A percentile compares a stretch with the other conserved stretches of the same genome.
phyloP scores from a whole-genome alignment of 2,329 filamentous ascomycete species.

The Aspergillus costaricaensis region DNA sequence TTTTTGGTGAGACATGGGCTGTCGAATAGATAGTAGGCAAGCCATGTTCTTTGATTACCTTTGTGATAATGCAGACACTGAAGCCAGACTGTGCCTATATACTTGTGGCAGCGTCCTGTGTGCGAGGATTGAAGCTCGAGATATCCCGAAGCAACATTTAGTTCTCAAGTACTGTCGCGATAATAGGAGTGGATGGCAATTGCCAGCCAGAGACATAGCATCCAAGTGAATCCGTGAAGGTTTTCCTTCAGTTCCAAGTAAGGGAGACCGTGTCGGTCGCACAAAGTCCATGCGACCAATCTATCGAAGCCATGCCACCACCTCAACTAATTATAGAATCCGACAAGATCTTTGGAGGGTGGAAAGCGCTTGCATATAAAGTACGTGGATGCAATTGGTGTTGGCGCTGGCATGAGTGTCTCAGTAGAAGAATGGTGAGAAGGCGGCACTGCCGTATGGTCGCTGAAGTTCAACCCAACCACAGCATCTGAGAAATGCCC shows the following conservation, averaged over 20 bases:
- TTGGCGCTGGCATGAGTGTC: background rate
- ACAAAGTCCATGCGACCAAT: background rate
- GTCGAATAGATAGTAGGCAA: background rate
- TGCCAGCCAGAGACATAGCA: too few species aligned
- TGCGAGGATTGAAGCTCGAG: background rate
- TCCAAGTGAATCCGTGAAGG: too few species aligned
- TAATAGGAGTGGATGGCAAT: too few species aligned
- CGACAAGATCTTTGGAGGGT: background rate
- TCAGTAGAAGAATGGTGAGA: background rate
- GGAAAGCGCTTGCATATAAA: background rate
- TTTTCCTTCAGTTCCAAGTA: background rate
- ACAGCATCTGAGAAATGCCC: background rate
- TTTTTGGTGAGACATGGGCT: conserved; percentile 15
- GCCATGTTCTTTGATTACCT: background rate
- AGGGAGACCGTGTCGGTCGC: background rate
- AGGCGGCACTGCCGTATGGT: background rate
- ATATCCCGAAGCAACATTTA: too few species aligned
- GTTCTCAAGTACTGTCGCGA: too few species aligned
- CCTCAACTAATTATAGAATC: background rate
- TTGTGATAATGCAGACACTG: background rate
- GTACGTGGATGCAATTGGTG: background rate
- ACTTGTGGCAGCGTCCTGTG: background rate
- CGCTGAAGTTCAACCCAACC: background rate
- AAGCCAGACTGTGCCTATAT: background rate
- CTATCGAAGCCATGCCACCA: too few species aligned